Evolutionary conservation across 768 basidiomycete species (phyloP).

Genomic region (Lepiota venenata): DNA sequence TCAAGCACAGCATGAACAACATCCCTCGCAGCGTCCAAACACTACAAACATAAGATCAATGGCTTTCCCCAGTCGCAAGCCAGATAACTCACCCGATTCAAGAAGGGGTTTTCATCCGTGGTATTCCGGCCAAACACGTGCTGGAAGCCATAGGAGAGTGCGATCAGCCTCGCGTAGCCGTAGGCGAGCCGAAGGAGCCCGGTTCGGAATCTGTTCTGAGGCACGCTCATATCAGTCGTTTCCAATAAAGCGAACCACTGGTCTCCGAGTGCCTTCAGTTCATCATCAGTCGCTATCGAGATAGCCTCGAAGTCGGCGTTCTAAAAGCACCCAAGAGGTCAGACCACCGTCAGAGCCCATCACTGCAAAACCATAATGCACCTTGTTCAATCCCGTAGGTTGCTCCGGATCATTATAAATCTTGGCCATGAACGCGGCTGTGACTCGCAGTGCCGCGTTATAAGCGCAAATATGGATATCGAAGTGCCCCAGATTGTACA

Average conservation of each 20-base stretch:
- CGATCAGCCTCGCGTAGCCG: constrained; percentile 66
- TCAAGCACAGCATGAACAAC: constrained; percentile 60
- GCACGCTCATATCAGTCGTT: constrained; percentile 49
- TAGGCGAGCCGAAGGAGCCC: constrained; percentile 59
- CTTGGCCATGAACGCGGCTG: constrained; percentile 54
- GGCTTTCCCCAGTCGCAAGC: background rate
- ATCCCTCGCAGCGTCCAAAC: constrained; percentile 62
- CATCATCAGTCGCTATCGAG: constrained; percentile 67
- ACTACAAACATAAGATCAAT: constrained; percentile 35
- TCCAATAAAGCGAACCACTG: constrained; percentile 56
- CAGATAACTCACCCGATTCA: constrained; percentile 51
- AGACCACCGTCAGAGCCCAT: background rate
- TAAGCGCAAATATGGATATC: constrained; percentile 82
- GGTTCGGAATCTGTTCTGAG: constrained; percentile 56
- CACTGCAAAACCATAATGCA: constrained; percentile 20
- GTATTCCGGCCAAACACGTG: constrained; percentile 64
- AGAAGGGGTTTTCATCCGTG: constrained; percentile 62
- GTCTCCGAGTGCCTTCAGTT: constrained; percentile 50
- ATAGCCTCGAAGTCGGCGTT: constrained; percentile 60
- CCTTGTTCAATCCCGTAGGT: constrained; percentile 77
- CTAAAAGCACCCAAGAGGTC: constrained; percentile 27
- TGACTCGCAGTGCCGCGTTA: constrained; percentile 67
- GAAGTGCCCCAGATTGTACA: constrained; percentile 66
- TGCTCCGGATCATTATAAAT: constrained; percentile 74
- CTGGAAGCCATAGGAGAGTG: constrained; percentile 75